Evolutionary conservation across 768 basidiomycete species (phyloP), one percentile per base, ranked within the genome.

Genomic region (Suillus fuscotomentosus): DNA sequence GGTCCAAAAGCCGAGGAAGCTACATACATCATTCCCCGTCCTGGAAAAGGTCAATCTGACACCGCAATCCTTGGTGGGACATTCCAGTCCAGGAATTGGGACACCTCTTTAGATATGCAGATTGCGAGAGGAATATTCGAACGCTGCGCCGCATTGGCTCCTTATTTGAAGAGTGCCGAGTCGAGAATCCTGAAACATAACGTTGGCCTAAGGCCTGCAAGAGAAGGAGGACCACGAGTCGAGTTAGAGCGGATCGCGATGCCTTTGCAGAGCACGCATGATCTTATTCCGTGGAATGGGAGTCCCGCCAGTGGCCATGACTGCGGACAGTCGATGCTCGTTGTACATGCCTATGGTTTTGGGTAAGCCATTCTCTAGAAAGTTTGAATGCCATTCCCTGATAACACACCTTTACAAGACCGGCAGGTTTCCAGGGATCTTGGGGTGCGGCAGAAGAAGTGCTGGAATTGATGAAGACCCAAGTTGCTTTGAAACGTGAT

Each of bases 11-110:
- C 39, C 1, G 79, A 68, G 66, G 72, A 72, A 57, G 72, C 73
- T 8, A 81, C 82, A 3, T 90, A 90, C 73, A 82, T 89, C 67
- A 89, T 90, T 67, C 87, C 89, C 22, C 82, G 88, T 24, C 82
- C 86, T 15, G 80, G 81, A 64, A 41, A 2, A 45, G 68, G 75
- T 59, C 70, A 84, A 31, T 76, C 78, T 5, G 80, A 83, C 27
- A 75, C 79, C 57, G 79, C 81, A 41, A 77, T 88, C 61, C 71
- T 87, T 15, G 89, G 89, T 13, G 89, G 89, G 0, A 87, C 83
- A 5, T 86, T 81, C 73, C 74, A 84, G 59, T 5, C 65, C 70
- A 60, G 79, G 78, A 79, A 81, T 66, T 85, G 83, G 82, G 82
- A 86, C 68, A 78, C 80, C 7, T 83, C 85, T 9, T 68, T 82